phyloP scores from a whole-genome alignment of 2,329 filamentous ascomycete genomes.

The Aspergillus cejpii region DNA sequence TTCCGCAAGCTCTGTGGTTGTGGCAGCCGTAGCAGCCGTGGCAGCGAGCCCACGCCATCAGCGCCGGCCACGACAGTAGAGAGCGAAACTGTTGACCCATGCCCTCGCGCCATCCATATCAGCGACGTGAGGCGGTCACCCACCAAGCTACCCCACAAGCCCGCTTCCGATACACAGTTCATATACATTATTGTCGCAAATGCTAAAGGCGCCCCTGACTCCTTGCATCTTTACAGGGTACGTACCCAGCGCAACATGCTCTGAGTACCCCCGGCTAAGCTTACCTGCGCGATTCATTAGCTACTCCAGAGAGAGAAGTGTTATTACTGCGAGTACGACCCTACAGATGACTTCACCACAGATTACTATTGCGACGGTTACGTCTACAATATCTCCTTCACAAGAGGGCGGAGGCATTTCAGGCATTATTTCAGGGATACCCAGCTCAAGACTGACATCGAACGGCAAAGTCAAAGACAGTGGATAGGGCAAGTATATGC shows the following conservation, averaged over 20 bases:
- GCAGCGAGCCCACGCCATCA: slow-evolving; percentile 2
- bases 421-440: too few relatives aligned
- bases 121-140: too few relatives aligned
- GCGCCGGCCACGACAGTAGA: slow-evolving; percentile 2
- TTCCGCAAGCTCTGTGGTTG: slow-evolving; percentile 4
- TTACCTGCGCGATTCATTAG: slow-evolving; percentile 1
- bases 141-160: not conserved
- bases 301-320: slow-evolving; percentile 5
- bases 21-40: slow-evolving; percentile 1
- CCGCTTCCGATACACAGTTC: not conserved
- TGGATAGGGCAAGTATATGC: too few relatives aligned
- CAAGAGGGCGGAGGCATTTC: too few relatives aligned
- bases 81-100: slow-evolving; percentile 4
- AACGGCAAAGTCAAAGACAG: too few relatives aligned
- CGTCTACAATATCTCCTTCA: not conserved
- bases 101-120: slow-evolving; percentile 9
- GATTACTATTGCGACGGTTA: slow-evolving; percentile 1
- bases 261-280: not conserved
- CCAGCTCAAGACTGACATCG: too few relatives aligned
- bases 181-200: slow-evolving; percentile 1
- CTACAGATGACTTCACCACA: not conserved
- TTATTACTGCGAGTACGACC: slow-evolving; percentile 1
- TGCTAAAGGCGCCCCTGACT: not conserved
- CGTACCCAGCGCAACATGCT: not conserved
- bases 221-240: not conserved